Conservation (phyloP, 805 yeast genomes). For the Sungouiozyma ichnusensis region DNA sequence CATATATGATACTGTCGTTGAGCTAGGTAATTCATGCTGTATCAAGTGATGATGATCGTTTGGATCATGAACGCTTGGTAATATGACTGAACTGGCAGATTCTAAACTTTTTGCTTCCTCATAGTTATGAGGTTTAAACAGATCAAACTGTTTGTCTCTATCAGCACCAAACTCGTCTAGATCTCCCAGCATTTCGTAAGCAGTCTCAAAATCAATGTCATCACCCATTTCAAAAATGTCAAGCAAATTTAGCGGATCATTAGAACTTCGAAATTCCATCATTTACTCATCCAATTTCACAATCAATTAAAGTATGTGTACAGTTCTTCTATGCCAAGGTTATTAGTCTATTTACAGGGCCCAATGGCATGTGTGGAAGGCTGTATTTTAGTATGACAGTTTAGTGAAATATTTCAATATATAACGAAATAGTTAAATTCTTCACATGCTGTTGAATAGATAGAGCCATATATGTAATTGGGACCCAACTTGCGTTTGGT, state of each 20-base stretch:
- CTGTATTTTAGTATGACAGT: background rate
- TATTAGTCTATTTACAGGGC: too few species aligned
- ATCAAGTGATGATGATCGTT: background rate
- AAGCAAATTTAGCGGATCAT: slow-evolving; percentile 3
- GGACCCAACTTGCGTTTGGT: too few species aligned
- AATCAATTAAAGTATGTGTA: too few species aligned
- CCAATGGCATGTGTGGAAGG: too few species aligned
- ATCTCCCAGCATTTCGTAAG: slow-evolving; percentile 23
- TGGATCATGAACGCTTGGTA: background rate
- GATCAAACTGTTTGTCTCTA: background rate
- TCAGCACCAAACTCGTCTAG: slow-evolving; percentile 8
- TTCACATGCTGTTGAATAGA: background rate
- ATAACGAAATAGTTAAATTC: background rate
- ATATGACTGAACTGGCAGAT: slow-evolving; percentile 2
- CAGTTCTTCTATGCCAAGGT: too few species aligned
- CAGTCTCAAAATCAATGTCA: slow-evolving; percentile 28
- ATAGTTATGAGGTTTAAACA: background rate
- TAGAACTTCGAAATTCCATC: slow-evolving; percentile 1
- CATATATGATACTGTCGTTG: background rate
- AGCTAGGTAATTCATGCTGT: background rate
- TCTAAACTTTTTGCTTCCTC: background rate
- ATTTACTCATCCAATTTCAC: background rate
- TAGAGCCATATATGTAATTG: too few species aligned
- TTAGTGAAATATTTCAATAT: background rate
- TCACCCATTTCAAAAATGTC: slow-evolving; percentile 22